A percentile compares a stretch with the other conserved stretches of the same genome.
These are phyloP conservation scores for Volvox africanus DNA, from an alignment of 139 green algal genomes.

Conservation along the genomic window DNA sequence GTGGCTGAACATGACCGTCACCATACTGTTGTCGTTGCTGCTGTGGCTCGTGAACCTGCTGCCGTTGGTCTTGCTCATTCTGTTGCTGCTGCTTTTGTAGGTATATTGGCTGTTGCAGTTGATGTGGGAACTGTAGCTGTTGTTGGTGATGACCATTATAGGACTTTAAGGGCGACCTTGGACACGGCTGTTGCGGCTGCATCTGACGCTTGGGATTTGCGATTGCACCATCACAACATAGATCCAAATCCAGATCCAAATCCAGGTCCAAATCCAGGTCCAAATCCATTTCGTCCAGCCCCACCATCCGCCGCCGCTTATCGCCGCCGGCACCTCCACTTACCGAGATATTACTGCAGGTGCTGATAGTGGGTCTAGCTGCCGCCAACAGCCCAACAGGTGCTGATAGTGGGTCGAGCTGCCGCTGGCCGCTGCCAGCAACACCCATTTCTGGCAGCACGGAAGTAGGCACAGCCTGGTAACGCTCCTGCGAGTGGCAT, in stretches of 20 bases:
- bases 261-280: slow-evolving; percentile 25
- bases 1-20: background rate
- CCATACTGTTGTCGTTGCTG: slow-evolving; percentile 2
- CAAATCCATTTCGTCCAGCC: slow-evolving; percentile 34
- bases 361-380: slow-evolving; percentile 13
- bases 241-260: background rate
- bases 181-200: background rate
- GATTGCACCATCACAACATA: background rate
- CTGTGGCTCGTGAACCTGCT: background rate
- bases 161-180: background rate
- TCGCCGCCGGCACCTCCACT: background rate
- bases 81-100: background rate
- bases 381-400: no score
- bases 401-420: slow-evolving; percentile 9
- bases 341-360: background rate
- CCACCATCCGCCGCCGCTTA: background rate
- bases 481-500: no score
- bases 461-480: no score
- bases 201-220: background rate
- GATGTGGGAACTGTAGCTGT: background rate
- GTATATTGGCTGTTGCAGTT: background rate
- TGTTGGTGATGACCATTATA: background rate
- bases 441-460: no score
- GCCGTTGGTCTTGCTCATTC: background rate
- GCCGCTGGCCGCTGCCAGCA: no score